phyloP scores from a whole-genome alignment of 2,329 filamentous ascomycete species.

The Rachicladosporium sp. region DNA sequence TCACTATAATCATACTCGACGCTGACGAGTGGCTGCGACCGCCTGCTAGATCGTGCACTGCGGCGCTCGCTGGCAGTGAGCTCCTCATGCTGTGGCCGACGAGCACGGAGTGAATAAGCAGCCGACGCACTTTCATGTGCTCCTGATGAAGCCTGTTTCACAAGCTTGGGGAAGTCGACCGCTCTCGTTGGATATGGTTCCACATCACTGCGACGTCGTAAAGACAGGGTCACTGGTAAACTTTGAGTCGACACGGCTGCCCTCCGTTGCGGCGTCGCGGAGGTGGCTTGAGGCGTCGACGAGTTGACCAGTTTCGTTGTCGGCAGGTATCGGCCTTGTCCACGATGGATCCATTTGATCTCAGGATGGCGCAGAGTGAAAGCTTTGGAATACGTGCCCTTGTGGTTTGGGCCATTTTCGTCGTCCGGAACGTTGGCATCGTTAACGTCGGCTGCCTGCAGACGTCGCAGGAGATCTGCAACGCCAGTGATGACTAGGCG shows the following conservation, averaged over 20 bases:
- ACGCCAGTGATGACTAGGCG: not conserved
- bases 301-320: not conserved
- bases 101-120: conserved; percentile 3
- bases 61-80: conserved; percentile 5
- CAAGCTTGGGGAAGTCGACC: not conserved
- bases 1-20: conserved; percentile 4
- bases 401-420: conserved; percentile 16
- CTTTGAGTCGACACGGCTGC: conserved; percentile 1
- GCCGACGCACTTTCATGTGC: conserved; percentile 1
- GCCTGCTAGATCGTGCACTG: conserved; percentile 7
- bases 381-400: conserved; percentile 21
- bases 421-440: conserved; percentile 3
- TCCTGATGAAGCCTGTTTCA: too few species aligned
- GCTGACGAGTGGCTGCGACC: conserved; percentile 3
- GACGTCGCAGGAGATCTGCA: not conserved
- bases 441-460: not conserved
- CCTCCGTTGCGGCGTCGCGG: not conserved
- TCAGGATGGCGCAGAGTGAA: conserved; percentile 20
- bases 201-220: conserved; percentile 3
- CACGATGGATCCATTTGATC: conserved; percentile 22
- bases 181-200: not conserved
- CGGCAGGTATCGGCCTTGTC: conserved; percentile 22
- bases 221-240: not conserved
- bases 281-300: not conserved
- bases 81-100: conserved; percentile 3